Base-by-base conservation (phyloP, 2,329 filamentous ascomycete genomes). In the Aspergillus calidoustus region DNA sequence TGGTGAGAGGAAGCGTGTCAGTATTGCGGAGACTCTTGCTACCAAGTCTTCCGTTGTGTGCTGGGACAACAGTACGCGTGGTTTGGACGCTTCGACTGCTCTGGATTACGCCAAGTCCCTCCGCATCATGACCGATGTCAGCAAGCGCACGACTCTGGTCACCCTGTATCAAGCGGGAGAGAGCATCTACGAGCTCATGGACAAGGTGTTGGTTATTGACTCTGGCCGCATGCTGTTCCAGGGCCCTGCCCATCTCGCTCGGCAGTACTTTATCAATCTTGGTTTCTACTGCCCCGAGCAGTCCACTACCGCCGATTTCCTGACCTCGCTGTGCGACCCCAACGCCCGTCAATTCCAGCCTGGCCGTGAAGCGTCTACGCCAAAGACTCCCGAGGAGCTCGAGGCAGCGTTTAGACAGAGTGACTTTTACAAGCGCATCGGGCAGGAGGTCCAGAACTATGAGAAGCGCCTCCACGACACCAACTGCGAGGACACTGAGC, bases 31-130 rank as follows among this genome's bases (percentile, higher is more conserved):
- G 76, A 91, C 89, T 0, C 77, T 94, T 23, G 88, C 90, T 4
- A 89, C 89, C 7, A 89, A 91, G 74, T 87, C 87, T 0, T 87
- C 89, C 0, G 88, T 93, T 1, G 87, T 91, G 38, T 89, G 88
- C 64, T 93, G 90, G 89, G 91, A 94, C 68, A 94, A 94, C 74
- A 89, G 86, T 0, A 94, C 91, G 0, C 83, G 91, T 52, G 91
- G 91, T n/a, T 80, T 94, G 0, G 91, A 95, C 71, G 89, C 90
- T 1, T 91, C 88, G 1, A 93, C 91, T 0, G 91, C 91, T 4
- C 81, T 93, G 4, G 91, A 93, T 70, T 94, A 91, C 68, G 89
- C 88, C 9, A 89, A 88, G 60, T 88, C 86, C 0, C 79, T 90
- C 2, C 83, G 88, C 15, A 84, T 89, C 61, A 91, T 93, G 86